A percentile compares a stretch with the other conserved stretches of the same genome.
Evolutionary conservation across 805 yeast genomes (phyloP).

Genomic region (Debaryomyces castellii): DNA sequence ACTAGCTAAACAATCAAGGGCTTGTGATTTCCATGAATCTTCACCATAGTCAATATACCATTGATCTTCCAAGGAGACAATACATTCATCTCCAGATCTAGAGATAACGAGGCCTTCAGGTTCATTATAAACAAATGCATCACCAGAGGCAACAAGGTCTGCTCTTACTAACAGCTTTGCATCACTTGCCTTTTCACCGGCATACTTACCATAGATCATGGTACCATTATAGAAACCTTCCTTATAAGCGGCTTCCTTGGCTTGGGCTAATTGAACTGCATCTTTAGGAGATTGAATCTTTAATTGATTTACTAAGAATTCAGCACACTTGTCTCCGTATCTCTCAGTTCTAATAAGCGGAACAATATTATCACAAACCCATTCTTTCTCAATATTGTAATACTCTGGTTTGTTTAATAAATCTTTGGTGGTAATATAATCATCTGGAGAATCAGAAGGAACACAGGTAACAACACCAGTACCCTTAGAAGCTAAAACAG

Average conservation of each 20-base stretch:
- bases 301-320: conserved; percentile 75
- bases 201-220: conserved; percentile 76
- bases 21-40: conserved; percentile 78
- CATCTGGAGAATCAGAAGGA: conserved; percentile 99
- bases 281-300: conserved; percentile 97
- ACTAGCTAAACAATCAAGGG: conserved; percentile 70
- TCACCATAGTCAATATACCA: conserved; percentile 99
- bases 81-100: conserved; percentile 95
- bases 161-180: conserved; percentile 87
- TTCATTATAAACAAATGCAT: conserved; percentile 88
- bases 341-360: conserved; percentile 77
- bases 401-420: conserved; percentile 87
- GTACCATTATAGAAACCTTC: conserved; percentile 94
- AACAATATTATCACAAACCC: conserved; percentile 76
- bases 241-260: conserved; percentile 93
- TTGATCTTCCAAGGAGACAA: conserved; percentile 96
- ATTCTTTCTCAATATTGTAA: conserved; percentile 78
- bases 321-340: conserved; percentile 89
- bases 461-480: conserved; percentile 99
- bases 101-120: conserved; percentile 90
- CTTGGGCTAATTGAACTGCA: conserved; percentile 77
- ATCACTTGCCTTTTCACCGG: conserved; percentile 84
- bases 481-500: conserved; percentile 92
- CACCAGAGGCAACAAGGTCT: conserved; percentile 73
- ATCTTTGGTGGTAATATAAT: conserved; percentile 82